Evolutionary conservation across 2,329 filamentous ascomycete species (phyloP).

Genomic region (Pyrenochaeta sp.): DNA sequence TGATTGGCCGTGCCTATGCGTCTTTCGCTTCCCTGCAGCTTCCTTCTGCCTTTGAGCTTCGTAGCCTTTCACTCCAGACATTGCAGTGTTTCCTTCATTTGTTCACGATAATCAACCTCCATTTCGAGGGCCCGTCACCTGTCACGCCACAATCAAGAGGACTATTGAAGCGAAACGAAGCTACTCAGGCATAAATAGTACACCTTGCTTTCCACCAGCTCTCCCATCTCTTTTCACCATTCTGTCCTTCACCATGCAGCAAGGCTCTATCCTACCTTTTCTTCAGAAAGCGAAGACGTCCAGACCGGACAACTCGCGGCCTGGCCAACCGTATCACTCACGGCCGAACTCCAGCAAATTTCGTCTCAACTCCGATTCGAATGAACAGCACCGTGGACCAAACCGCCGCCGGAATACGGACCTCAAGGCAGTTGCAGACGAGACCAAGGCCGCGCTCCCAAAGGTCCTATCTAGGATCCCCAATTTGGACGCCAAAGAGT

Average conservation of each 20-base stretch:
- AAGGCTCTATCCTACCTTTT: slow-evolving; percentile 34
- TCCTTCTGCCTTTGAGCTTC: neutral
- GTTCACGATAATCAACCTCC: neutral
- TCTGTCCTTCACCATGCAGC: slow-evolving; percentile 24
- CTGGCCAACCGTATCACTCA: slow-evolving; percentile 27
- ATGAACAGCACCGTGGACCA: slow-evolving; percentile 22
- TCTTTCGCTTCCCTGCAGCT: neutral
- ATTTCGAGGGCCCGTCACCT: too few relatives aligned
- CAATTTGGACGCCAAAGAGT: slow-evolving; percentile 25
- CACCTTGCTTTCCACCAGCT: too few relatives aligned
- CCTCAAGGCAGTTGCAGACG: slow-evolving; percentile 34
- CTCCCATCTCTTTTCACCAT: neutral
- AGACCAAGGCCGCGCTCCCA: slow-evolving; percentile 36
- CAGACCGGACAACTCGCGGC: slow-evolving; percentile 16
- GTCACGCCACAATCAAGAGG: too few relatives aligned
- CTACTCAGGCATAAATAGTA: too few relatives aligned
- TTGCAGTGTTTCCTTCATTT: neutral
- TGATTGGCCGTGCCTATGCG: slow-evolving; percentile 5
- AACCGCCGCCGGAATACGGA: slow-evolving; percentile 30
- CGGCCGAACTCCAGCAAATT: slow-evolving; percentile 11
- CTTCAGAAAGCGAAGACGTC: slow-evolving; percentile 16
- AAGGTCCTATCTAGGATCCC: slow-evolving; percentile 27
- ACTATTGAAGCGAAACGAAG: too few relatives aligned
- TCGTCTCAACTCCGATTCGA: slow-evolving; percentile 2
- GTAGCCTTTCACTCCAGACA: neutral